Percentiles rank a stretch among this genome's conserved stretches.
phyloP scores from a whole-genome alignment of 2,329 filamentous ascomycete genomes.

The Neonectria coccinea region DNA sequence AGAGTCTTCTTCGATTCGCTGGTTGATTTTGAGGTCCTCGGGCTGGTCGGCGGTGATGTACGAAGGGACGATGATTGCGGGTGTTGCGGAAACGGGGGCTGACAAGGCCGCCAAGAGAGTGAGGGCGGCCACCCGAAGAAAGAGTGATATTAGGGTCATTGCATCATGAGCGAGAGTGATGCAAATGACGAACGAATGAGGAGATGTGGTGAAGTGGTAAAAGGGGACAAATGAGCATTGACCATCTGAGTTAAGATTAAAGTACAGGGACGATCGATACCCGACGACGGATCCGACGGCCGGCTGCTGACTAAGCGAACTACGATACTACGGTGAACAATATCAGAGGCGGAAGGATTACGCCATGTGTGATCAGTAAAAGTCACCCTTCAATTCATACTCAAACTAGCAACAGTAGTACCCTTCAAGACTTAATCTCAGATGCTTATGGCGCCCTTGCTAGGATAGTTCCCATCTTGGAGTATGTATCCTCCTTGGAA shows the following conservation, averaged over 20 bases:
- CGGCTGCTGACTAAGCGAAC: too few relatives aligned
- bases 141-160: conserved; percentile 31
- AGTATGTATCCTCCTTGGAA: conserved; percentile 31
- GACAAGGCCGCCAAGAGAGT: conserved; percentile 31
- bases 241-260: too few relatives aligned
- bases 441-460: conserved; percentile 19
- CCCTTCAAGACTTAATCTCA: not conserved
- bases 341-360: too few relatives aligned
- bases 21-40: conserved; percentile 31
- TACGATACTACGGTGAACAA: too few relatives aligned
- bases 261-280: too few relatives aligned
- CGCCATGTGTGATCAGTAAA: not conserved
- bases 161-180: conserved; percentile 14
- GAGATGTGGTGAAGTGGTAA: not conserved
- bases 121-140: conserved; percentile 29
- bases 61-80: conserved; percentile 34
- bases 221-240: too few relatives aligned
- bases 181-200: not conserved
- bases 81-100: conserved; percentile 14
- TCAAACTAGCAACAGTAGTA: not conserved
- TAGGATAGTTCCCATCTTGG: conserved; percentile 36
- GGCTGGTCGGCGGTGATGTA: conserved; percentile 37
- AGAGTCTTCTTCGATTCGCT: conserved; percentile 27
- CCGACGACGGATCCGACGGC: too few relatives aligned
- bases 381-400: not conserved